Base-by-base conservation (phyloP, 1,139 yeast species). In the Kodamaea sp. region DNA sequence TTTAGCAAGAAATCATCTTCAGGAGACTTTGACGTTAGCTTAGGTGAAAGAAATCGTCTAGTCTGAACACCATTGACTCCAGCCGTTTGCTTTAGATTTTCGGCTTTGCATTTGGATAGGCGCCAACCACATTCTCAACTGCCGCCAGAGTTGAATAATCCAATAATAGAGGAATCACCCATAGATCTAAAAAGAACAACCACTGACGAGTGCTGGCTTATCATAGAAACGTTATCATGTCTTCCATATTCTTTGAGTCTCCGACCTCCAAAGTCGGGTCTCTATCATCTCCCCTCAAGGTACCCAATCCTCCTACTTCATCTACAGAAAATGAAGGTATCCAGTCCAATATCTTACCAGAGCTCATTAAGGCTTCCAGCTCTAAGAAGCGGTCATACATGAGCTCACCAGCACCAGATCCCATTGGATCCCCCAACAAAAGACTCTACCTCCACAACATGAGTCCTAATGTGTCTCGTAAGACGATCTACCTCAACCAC, bases 381-480 rank as follows among this genome's bases (percentile, higher is more conserved):
- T 12, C 37, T 28, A 38, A 35, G 22, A 40, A 40, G 32, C 15
- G 44, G 15, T 19, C 41, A 13, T 38, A 26, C 32, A 32, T 29
- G 24, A 34, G 29, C 26, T 37, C 44, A 20, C 49, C 46, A 6
- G 42, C 38, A 10, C 35, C 29, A n/a, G 44, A 39, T 9, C 34
- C 29, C 7, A 15, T 19, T 12, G 31, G 32, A 13, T 60, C 70
- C 2, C 67, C 70, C 21, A 48, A 52, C 25, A 64, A 59, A 43
- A 44, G 72, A 40, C 48, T 52, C 22, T 57, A 59, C 37, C 55
- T 68, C 32, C 69, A 63, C 39, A 61, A 51, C 37, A 63, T 68
- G 71, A 66, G 72, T 51, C 73, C 74, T 15, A 68, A 68, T 42
- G 68, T 66, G n/a, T 38, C 61, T 5, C 53, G 57, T 23, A 57